A percentile compares a stretch with the other conserved stretches of the same genome.
Evolutionary conservation across 345 rosid species (phyloP).

Genomic region (Fremontodendron californicum): DNA sequence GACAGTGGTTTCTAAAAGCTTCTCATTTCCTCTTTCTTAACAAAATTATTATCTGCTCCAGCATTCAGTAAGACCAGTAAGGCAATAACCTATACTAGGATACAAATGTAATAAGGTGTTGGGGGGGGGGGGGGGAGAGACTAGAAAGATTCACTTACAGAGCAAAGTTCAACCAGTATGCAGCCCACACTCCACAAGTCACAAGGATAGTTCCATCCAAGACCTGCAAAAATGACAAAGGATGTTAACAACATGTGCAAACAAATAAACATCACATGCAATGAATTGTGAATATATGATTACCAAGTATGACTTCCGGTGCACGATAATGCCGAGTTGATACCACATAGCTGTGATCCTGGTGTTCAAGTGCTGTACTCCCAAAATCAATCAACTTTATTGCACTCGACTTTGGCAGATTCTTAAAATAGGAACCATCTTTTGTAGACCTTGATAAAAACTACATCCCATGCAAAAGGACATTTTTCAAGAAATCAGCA

Average conservation of each 20-base stretch:
- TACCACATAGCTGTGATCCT: slow-evolving; percentile 73
- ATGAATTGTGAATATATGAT: slow-evolving; percentile 14
- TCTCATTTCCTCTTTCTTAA: background rate
- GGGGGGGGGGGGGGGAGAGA: background rate
- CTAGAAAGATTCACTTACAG: slow-evolving; percentile 37
- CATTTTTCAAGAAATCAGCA: background rate
- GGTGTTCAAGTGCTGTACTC: slow-evolving; percentile 74
- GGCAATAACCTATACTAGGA: background rate
- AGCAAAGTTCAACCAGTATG: slow-evolving; percentile 74
- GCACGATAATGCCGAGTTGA: slow-evolving; percentile 84
- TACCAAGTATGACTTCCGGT: slow-evolving; percentile 76
- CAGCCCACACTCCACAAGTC: slow-evolving; percentile 79
- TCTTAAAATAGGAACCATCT: slow-evolving; percentile 69
- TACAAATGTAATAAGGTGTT: too few species aligned
- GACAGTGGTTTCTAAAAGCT: background rate
- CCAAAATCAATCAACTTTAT: slow-evolving; percentile 86
- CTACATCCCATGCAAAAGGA: slow-evolving; percentile 24
- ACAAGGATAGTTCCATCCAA: slow-evolving; percentile 84
- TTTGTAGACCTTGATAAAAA: slow-evolving; percentile 61
- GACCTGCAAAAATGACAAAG: slow-evolving; percentile 33
- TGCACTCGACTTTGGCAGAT: slow-evolving; percentile 62
- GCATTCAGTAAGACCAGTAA: background rate
- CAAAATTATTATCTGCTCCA: background rate
- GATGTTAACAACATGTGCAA: slow-evolving; percentile 4
- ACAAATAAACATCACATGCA: background rate